Percentiles rank a stretch among this genome's conserved stretches.
Conservation (phyloP, 1,284 basidiomycete genomes). For the Marasmius oreades region DNA sequence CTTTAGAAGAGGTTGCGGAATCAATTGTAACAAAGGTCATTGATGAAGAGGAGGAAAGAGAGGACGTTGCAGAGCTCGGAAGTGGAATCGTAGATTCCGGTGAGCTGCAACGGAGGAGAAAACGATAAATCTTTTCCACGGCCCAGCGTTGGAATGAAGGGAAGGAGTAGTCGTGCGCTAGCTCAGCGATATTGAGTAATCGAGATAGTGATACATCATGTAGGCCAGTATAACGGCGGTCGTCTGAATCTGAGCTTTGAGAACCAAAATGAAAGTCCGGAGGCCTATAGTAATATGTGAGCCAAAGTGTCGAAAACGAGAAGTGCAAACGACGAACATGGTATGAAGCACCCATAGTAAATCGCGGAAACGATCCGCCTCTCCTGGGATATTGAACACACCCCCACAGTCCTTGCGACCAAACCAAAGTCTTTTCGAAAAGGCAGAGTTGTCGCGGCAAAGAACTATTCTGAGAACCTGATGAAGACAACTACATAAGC, state of each 20-base stretch:
- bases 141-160: conserved; percentile 38
- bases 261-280: conserved; percentile 17
- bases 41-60: conserved; percentile 9
- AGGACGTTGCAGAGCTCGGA: conserved; percentile 19
- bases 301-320: neutral
- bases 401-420: conserved; percentile 21
- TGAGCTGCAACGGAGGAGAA: conserved; percentile 9
- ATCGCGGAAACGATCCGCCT: conserved; percentile 38
- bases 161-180: conserved; percentile 41
- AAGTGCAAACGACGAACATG: conserved; percentile 27
- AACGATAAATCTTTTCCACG: conserved; percentile 31
- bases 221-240: conserved; percentile 6
- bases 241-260: conserved; percentile 4
- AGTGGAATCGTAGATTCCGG: conserved; percentile 23
- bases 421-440: conserved; percentile 37
- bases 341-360: conserved; percentile 42
- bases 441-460: conserved; percentile 36
- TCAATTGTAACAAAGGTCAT: neutral
- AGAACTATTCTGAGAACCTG: conserved; percentile 37
- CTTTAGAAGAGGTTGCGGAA: conserved; percentile 3
- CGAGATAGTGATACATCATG: conserved; percentile 9
- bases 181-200: conserved; percentile 37
- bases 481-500: neutral
- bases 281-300: conserved; percentile 9
- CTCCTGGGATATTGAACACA: conserved; percentile 30